A percentile compares a stretch with the other conserved stretches of the same genome.
Conservation (phyloP, 2,329 filamentous ascomycete genomes). For the Amesomyces nigricolor region DNA sequence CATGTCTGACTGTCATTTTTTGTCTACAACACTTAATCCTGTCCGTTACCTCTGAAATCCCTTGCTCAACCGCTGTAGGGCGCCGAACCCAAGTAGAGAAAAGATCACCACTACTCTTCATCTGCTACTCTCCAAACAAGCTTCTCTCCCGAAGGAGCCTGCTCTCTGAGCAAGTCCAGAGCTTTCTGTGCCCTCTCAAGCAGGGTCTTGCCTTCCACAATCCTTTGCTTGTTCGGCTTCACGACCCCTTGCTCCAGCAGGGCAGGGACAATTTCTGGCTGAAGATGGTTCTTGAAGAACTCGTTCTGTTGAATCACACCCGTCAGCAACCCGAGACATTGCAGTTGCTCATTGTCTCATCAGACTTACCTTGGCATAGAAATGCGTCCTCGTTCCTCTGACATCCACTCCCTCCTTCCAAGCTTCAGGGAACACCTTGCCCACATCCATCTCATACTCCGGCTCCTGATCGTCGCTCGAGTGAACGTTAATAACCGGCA, state of each 20-base stretch:
- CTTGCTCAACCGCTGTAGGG: too few species aligned
- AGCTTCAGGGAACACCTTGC: slow-evolving; percentile 32
- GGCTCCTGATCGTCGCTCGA: slow-evolving; percentile 43
- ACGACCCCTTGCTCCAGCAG: slow-evolving; percentile 38
- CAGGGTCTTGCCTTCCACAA: slow-evolving; percentile 41
- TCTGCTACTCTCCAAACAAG: slow-evolving; percentile 29
- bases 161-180: slow-evolving; percentile 23
- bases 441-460: slow-evolving; percentile 49
- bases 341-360: neutral
- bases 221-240: slow-evolving; percentile 37
- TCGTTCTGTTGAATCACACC: slow-evolving; percentile 39
- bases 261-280: slow-evolving; percentile 49
- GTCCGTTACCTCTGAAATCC: too few species aligned
- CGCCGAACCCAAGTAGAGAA: too few species aligned
- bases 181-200: slow-evolving; percentile 32
- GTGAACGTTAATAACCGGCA: slow-evolving; percentile 54
- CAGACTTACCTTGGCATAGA: slow-evolving; percentile 42
- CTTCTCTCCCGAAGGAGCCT: slow-evolving; percentile 28
- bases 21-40: too few species aligned
- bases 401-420: slow-evolving; percentile 50
- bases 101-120: slow-evolving; percentile 6
- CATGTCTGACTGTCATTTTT: too few species aligned
- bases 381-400: slow-evolving; percentile 51
- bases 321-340: neutral
- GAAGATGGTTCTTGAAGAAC: slow-evolving; percentile 49